A percentile compares a stretch with the other conserved stretches of the same genome.
Conservation (phyloP, 768 basidiomycete genomes). For the Astraeus odoratus region DNA sequence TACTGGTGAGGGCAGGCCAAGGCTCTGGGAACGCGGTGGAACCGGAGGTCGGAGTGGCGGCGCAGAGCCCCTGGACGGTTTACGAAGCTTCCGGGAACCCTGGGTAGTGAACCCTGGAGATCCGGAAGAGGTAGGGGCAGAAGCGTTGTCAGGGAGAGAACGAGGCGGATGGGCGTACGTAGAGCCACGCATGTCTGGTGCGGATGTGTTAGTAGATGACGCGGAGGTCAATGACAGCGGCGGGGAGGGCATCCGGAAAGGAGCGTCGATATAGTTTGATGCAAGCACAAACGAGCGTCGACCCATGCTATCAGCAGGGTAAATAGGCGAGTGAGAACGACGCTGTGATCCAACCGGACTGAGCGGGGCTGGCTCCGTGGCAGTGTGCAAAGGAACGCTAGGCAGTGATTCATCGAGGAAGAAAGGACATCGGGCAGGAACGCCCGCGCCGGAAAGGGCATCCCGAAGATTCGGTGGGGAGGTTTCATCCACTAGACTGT, state of each 20-base stretch:
- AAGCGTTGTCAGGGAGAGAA: not conserved
- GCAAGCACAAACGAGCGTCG: not conserved
- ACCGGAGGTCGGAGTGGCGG: not conserved
- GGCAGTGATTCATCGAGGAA: not conserved
- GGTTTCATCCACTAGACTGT: conserved; percentile 1
- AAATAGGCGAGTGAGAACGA: not conserved
- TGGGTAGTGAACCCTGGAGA: not conserved
- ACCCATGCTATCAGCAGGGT: not conserved
- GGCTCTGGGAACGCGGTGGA: not conserved
- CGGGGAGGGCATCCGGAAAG: not conserved
- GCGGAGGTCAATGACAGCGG: not conserved
- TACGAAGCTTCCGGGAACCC: not conserved
- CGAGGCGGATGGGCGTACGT: not conserved
- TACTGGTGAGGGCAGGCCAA: not conserved
- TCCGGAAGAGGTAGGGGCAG: not conserved
- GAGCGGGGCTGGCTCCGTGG: not conserved
- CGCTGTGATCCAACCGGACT: not conserved
- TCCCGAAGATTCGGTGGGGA: not conserved
- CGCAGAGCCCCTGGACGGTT: not conserved
- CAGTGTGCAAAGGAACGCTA: not conserved
- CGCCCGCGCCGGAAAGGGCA: not conserved
- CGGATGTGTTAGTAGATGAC: not conserved
- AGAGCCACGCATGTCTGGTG: not conserved
- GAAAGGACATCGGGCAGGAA: not conserved
- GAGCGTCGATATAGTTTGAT: not conserved